Conservation (phyloP, 1,139 yeast species). For the Lodderomyces metapsilosis region DNA sequence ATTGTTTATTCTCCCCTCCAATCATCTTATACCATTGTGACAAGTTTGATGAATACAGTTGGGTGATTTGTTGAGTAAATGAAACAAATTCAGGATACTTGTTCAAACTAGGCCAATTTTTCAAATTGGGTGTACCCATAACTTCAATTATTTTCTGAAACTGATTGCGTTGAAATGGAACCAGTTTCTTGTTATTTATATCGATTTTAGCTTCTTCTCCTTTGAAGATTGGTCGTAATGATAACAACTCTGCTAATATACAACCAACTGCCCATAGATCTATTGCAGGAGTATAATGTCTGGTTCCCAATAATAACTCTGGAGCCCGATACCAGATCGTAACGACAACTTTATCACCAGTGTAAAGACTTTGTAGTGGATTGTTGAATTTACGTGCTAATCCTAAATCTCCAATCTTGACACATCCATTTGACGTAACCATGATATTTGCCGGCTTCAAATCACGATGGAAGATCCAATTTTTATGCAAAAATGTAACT, state of each 20-base stretch:
- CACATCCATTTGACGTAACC: constrained; percentile 87
- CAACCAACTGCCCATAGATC: constrained; percentile 98
- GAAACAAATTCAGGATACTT: constrained; percentile 84
- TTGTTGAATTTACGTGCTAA: constrained; percentile 87
- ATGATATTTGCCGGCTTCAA: constrained; percentile 96
- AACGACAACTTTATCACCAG: constrained; percentile 96
- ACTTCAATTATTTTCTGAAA: constrained; percentile 86
- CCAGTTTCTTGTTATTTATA: constrained; percentile 70
- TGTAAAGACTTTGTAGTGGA: constrained; percentile 82
- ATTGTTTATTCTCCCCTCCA: constrained; percentile 69
- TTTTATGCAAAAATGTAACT: constrained; percentile 85
- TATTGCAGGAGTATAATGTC: constrained; percentile 93
- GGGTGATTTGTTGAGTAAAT: constrained; percentile 53
- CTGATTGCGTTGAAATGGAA: constrained; percentile 93
- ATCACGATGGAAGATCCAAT: constrained; percentile 95
- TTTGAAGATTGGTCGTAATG: constrained; percentile 88
- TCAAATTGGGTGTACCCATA: constrained; percentile 78
- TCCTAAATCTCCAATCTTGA: constrained; percentile 95
- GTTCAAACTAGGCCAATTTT: constrained; percentile 73
- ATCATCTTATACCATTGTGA: constrained; percentile 83
- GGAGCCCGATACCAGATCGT: constrained; percentile 99
- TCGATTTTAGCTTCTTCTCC: constrained; percentile 98
- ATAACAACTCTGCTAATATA: constrained; percentile 85
- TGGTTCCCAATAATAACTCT: constrained; percentile 81
- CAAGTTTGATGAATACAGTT: constrained; percentile 64